Conservation (phyloP, 345 rosid genomes). For the rapeseed (Brassica napus) region Da-Ae NC_063448.1:294001-294500, state of each 20-base stretch:
- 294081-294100: conserved; percentile 61
- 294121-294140: conserved; percentile 60
- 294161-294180: conserved; percentile 66
- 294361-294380: background rate
- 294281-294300: conserved; percentile 75
- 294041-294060: conserved; percentile 59
- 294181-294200: conserved; percentile 46
- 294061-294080: conserved; percentile 51
- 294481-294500: conserved; percentile 14
- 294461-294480: conserved; percentile 20
- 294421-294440: background rate
- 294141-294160: conserved; percentile 72
- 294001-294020: conserved; percentile 42
- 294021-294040: conserved; percentile 54
- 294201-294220: conserved; percentile 51
- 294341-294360: background rate
- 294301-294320: conserved; percentile 60
- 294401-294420: conserved; percentile 5
- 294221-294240: conserved; percentile 59
- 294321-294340: conserved; percentile 56
- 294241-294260: conserved; percentile 59
- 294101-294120: conserved; percentile 81
- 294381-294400: conserved; percentile 2
- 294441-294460: background rate
- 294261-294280: conserved; percentile 78